Evolutionary conservation across 371 early-diverging fungal genomes (phyloP), one percentile per base, ranked within the genome.

Genomic region (Mucor sp.): DNA sequence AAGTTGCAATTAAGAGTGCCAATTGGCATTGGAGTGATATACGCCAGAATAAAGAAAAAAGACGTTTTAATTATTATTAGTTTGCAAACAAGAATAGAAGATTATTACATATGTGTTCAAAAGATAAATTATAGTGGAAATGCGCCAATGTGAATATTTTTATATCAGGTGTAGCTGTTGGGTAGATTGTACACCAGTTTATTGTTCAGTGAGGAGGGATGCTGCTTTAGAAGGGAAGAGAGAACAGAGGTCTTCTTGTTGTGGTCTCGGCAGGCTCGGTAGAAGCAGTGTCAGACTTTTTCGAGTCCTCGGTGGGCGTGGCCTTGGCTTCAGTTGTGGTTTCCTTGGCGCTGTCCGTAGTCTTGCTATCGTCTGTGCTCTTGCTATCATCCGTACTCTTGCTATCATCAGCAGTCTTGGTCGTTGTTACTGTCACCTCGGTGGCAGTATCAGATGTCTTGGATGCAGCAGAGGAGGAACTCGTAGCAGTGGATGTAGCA

Each of bases 301-400:
- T 19, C 1, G 47, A 25, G 4, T 23, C 32, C 28, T 66, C 44
- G 47, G 70, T 25, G 2, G 48, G 37, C 28, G 67, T 43, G 37
- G 66, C 35, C 15, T 58, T 53, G 30, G 58, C 56, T 23, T 48
- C 43, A 21, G 68, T 56, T n/a, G 41, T 57, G 33, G 33, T 44
- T 25, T 23, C 23, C 50, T 50, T 50, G 32, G 58, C 56, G 19
- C 65, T 44, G 25, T 23, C 23, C 6, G 33, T 33, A 7, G 33
- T 1, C 50, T 50, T 50, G 35, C 37, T 37, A 11, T 50, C 50
- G 4, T 50, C 44, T 6, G 3, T n/a, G 19, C 1, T 6, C n/a
- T 44, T 44, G 44, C 37, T 37, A 11, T 50, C 50, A 11, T 23
- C 23, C 6, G 33, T 33, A 7, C 6, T 1, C 50, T 50, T 50